Base-by-base conservation (phyloP, 2,329 filamentous ascomycete species). In the Alternaria gaisen region DNA sequence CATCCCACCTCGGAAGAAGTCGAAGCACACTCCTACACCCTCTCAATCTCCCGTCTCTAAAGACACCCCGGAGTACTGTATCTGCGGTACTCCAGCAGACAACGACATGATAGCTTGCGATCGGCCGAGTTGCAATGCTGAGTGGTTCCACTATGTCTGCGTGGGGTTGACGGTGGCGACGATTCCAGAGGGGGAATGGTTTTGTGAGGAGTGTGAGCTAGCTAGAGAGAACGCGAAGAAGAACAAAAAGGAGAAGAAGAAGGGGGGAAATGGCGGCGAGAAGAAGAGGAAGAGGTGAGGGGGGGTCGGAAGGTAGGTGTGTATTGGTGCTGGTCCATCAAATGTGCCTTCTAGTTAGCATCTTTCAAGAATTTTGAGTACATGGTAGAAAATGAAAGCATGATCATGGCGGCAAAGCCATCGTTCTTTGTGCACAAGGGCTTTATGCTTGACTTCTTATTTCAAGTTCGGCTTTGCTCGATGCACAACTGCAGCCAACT, bases 81-180 rank as follows among this genome's bases (percentile, higher is more conserved):
- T 53, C 26, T 56, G 47, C 20, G 47, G 46, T 10, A 30, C 26
- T 9, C 54, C 53, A 1, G 38, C 28, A 1, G 36, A 14, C 4
- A 7, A 50, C 20, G 9, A 34, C 2, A 60, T 60, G 58, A 38
- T 60, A 14, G 58, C 26, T 12, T 60, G 58, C n/a, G 53, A 60
- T n/a, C 41, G n/a, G 8, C n/a, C 20, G 20, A 6, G 20, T 12
- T 60, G 58, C 26, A 1, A 5, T 5, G 16, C 8, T 4, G 22
- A 52, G 14, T 60, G 58, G 58, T 60, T 47, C n/a, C 58, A 60
- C 16, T 60, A 36, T 28, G 47, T 16, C 0, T 60, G 58, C 12
- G 53, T 60, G 1, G 53, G 58, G 3, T 26, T 60, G 53, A 57
- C 46, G 8, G 11, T n/a, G 11, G 12, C 30, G 16, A 60, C 46